Evolutionary conservation across 768 basidiomycete genomes (phyloP).

Genomic region (Russula ochroleuca): DNA sequence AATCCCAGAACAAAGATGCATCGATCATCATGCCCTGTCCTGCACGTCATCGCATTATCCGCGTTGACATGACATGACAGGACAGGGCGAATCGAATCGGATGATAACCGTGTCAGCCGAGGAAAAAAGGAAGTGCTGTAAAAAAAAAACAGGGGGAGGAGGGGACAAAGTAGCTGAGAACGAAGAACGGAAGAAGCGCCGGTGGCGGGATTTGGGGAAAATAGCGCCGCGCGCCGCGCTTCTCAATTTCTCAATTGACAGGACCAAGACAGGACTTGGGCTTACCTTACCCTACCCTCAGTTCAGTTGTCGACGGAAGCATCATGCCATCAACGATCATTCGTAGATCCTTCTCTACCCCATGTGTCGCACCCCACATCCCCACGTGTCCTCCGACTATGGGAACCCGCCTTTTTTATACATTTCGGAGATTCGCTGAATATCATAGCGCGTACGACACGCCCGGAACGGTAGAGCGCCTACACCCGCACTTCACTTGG

Average conservation of each 20-base stretch:
- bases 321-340: not conserved
- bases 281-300: too few relatives aligned
- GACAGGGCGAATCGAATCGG: not conserved
- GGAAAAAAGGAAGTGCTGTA: not conserved
- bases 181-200: not conserved
- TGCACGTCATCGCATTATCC: conserved; percentile 1
- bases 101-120: not conserved
- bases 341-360: conserved; percentile 3
- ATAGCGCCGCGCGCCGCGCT: too few relatives aligned
- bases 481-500: too few relatives aligned
- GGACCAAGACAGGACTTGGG: too few relatives aligned
- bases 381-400: not conserved
- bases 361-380: not conserved
- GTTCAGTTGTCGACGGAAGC: not conserved
- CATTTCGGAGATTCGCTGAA: too few relatives aligned
- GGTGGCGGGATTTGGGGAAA: not conserved
- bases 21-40: too few relatives aligned
- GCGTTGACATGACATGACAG: not conserved
- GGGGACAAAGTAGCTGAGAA: not conserved
- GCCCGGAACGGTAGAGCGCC: too few relatives aligned
- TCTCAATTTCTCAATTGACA: too few relatives aligned
- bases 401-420: too few relatives aligned
- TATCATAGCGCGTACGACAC: too few relatives aligned
- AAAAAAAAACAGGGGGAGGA: not conserved
- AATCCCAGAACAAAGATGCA: too few relatives aligned